Conservation (phyloP, 176 grass and related monocot genomes). For the Stipa capillata region DNA sequence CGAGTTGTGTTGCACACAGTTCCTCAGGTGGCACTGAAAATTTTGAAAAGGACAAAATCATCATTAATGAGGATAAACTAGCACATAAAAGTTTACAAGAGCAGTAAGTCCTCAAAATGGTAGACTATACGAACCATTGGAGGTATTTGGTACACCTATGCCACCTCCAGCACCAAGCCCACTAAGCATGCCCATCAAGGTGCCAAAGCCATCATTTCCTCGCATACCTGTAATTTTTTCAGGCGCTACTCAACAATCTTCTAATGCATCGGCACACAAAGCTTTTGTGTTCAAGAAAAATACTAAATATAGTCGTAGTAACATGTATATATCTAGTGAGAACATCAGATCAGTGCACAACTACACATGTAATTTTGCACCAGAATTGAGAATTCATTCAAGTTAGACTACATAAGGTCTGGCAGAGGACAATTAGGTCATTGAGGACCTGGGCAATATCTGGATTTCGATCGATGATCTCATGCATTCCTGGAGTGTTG, state of each 20-base stretch:
- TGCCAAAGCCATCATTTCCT: constrained; percentile 48
- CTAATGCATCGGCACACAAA: no score
- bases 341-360: not conserved
- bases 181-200: no score
- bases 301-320: not conserved
- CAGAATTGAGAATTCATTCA: not conserved
- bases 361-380: not conserved
- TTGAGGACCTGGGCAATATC: no score
- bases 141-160: constrained; percentile 39
- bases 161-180: constrained; percentile 70
- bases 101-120: not conserved
- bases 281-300: no score
- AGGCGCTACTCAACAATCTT: not conserved
- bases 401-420: not conserved
- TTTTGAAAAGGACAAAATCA: not conserved
- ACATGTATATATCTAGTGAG: not conserved
- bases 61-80: no score
- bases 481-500: no score
- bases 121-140: constrained; percentile 44
- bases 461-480: no score
- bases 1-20: constrained; percentile 66
- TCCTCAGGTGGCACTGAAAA: constrained; percentile 76
- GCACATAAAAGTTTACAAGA: not conserved
- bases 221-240: constrained; percentile 30
- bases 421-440: no score